Conservation (phyloP, 495 filamentous ascomycete genomes). For the Filosporella fistucella region DNA sequence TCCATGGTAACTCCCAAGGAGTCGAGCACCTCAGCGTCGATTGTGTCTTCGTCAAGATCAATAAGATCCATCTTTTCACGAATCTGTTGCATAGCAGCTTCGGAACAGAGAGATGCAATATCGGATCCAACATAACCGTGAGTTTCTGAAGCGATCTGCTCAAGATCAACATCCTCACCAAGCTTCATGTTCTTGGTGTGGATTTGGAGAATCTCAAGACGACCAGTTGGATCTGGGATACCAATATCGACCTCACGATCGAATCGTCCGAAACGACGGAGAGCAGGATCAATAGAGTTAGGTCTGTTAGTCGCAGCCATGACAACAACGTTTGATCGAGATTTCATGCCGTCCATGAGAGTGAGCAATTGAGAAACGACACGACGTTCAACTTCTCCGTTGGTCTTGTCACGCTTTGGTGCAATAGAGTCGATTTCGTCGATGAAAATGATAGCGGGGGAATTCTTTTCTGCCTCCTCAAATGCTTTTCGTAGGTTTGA, state of each 20-base stretch:
- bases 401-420: constrained; percentile 99
- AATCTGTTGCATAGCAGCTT: constrained; percentile 99
- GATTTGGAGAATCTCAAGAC: constrained; percentile 97
- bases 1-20: constrained; percentile 99
- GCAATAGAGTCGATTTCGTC: constrained; percentile 99
- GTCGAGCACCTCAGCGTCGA: constrained; percentile 97
- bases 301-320: constrained; percentile 98
- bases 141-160: constrained; percentile 94
- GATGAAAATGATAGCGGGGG: constrained; percentile 98
- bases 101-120: constrained; percentile 97
- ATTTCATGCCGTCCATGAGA: constrained; percentile 99
- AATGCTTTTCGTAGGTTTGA: constrained; percentile 97
- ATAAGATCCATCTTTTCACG: constrained; percentile 99
- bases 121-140: constrained; percentile 99
- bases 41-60: constrained; percentile 97
- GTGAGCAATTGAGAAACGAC: constrained; percentile 97
- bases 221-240: constrained; percentile 95
- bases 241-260: constrained; percentile 96
- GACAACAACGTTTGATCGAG: constrained; percentile 94
- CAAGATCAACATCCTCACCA: constrained; percentile 91
- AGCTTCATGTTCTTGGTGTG: constrained; percentile 99
- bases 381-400: constrained; percentile 96
- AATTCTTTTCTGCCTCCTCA: constrained; percentile 99
- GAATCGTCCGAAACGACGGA: constrained; percentile 96
- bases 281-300: constrained; percentile 95